Evolutionary conservation across 371 early-diverging fungal genomes (phyloP).

Genomic region (Choanephora cucurbitarum): DNA sequence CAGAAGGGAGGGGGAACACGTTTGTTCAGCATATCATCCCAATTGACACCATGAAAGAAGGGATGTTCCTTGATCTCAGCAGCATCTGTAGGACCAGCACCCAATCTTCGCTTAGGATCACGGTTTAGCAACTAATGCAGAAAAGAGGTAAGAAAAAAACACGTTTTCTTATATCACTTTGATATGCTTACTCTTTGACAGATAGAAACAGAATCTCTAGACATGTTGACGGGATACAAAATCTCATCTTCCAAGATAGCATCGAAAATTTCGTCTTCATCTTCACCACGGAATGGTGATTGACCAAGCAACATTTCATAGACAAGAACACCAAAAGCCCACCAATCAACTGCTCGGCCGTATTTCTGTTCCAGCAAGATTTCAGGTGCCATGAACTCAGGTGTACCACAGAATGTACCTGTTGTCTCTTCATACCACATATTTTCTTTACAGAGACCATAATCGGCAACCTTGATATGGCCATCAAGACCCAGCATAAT

Average conservation of each 20-base stretch:
- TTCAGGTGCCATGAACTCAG: slow-evolving; percentile 82
- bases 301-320: slow-evolving; percentile 97
- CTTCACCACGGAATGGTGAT: slow-evolving; percentile 94
- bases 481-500: slow-evolving; percentile 75
- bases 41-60: slow-evolving; percentile 92
- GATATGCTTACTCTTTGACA: slow-evolving; percentile 70
- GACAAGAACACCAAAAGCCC: slow-evolving; percentile 91
- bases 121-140: slow-evolving; percentile 87
- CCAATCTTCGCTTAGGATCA: slow-evolving; percentile 86
- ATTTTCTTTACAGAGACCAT: slow-evolving; percentile 75
- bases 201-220: slow-evolving; percentile 87
- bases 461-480: slow-evolving; percentile 99
- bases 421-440: slow-evolving; percentile 65
- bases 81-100: slow-evolving; percentile 80
- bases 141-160: slow-evolving; percentile 73
- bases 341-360: slow-evolving; percentile 90
- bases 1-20: slow-evolving; percentile 86
- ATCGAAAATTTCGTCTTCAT: slow-evolving; percentile 96
- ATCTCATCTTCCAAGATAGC: slow-evolving; percentile 94
- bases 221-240: slow-evolving; percentile 90
- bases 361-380: slow-evolving; percentile 81
- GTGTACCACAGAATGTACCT: slow-evolving; percentile 90
- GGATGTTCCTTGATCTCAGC: slow-evolving; percentile 92
- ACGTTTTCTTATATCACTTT: neutral
- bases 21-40: slow-evolving; percentile 87